Evolutionary conservation across 306 rosid species (phyloP), one percentile per base, ranked within the genome.

Genomic region (Fagus sylvatica): DNA sequence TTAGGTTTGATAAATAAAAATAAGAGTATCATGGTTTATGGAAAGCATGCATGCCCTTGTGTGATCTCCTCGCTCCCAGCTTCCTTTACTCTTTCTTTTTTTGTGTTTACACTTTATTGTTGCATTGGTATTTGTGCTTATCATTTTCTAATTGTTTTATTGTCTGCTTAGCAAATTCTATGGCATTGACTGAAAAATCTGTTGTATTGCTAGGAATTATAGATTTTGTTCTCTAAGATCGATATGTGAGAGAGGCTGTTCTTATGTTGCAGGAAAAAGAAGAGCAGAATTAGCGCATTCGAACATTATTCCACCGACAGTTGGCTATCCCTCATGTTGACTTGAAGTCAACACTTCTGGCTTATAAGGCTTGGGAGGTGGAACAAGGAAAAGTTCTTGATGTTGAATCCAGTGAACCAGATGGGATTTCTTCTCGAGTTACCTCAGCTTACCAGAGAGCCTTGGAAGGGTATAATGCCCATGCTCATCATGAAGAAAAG

Each of bases 291-390:
- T 93, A 93, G 79, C 82, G 74, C 7, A 82, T 91, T 46, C 91
- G 93, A 53, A 85, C 81, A 78, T 79, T 93, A 81, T 95, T 93
- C 83, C 98, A 90, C 42, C 98, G 98, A 53, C 98, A 89, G n/a
- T 74, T 95, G 81, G 89, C 99, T 17, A 85, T 95, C 41, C 98
- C 98, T 61, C 96, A 83, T 74, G 87, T 78, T 84, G 84, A 88
- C 81, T 87, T 91, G 90, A 82, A 69, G 78, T 91, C 93, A 79
- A 91, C 96, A 60, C 82, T 95, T 71, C 49, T 53, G 48, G 80
- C 87, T 82, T 93, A 93, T 75, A 89, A 87, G 87, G 85, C 89
- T 66, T 95, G 99, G 98, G 99, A 93, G 86, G 81, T 79, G 79
- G 91, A 91, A 65, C 96, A 76, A 74, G 88, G 96, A 59, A 80